Conservation (phyloP, 345 rosid genomes). For the Citrus reticulata region DNA sequence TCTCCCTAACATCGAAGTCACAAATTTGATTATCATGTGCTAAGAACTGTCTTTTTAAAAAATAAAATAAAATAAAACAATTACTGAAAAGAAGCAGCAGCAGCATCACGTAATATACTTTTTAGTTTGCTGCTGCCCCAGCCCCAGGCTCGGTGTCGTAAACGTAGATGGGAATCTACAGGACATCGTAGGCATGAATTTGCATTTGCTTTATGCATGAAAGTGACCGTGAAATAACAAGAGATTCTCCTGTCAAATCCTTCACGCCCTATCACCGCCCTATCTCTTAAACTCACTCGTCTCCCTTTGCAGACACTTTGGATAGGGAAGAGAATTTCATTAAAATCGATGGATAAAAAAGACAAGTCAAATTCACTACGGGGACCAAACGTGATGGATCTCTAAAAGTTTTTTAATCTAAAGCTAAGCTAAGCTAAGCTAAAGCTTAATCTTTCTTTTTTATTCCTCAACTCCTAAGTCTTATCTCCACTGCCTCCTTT, state of each 20-base stretch:
- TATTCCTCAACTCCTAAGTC: not conserved
- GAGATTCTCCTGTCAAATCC: constrained; percentile 29
- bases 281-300: not conserved
- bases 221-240: constrained; percentile 5
- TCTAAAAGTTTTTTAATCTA: not conserved
- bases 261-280: constrained; percentile 15
- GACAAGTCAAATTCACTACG: not conserved
- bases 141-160: not conserved
- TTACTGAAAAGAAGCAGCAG: not conserved
- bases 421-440: no score
- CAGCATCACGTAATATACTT: not conserved
- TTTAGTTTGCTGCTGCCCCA: not conserved
- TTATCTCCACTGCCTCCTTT: constrained; percentile 4
- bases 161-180: constrained; percentile 1
- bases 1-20: no score
- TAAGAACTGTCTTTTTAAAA: no score
- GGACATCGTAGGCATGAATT: not conserved
- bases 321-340: not conserved
- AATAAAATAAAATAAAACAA: no score
- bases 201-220: not conserved
- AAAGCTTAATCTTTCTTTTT: not conserved
- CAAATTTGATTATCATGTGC: no score
- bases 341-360: not conserved
- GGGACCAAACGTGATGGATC: not conserved
- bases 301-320: not conserved